Conservation (phyloP, 768 basidiomycete species). For the Suillus paluster region DNA sequence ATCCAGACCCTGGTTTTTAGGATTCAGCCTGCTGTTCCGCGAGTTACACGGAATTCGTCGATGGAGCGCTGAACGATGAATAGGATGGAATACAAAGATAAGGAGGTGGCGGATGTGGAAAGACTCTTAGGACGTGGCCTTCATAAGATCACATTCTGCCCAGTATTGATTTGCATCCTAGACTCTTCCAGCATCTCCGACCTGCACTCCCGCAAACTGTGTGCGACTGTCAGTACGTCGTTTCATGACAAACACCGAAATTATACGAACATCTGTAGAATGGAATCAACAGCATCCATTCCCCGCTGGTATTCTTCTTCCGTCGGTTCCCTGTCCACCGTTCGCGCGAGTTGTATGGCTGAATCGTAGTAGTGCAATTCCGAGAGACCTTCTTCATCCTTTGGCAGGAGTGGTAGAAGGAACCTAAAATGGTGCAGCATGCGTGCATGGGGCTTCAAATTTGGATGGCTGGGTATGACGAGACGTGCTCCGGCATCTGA, state of each 20-base stretch:
- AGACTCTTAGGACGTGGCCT: neutral
- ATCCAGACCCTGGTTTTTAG: neutral
- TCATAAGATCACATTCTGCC: neutral
- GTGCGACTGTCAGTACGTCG: neutral
- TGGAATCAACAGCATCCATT: slow-evolving; percentile 61
- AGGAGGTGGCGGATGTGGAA: neutral
- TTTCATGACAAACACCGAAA: neutral
- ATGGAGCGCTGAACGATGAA: neutral
- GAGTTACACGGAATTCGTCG: too few relatives aligned
- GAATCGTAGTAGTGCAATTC: slow-evolving; percentile 79
- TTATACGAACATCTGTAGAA: slow-evolving; percentile 58
- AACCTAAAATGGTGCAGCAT: slow-evolving; percentile 85
- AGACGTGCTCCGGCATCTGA: slow-evolving; percentile 70
- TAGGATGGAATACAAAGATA: neutral
- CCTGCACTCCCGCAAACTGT: slow-evolving; percentile 65
- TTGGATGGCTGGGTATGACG: slow-evolving; percentile 74
- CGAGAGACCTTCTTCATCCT: slow-evolving; percentile 67
- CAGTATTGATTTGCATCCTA: slow-evolving; percentile 43
- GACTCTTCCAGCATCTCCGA: slow-evolving; percentile 67
- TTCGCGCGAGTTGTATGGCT: slow-evolving; percentile 72
- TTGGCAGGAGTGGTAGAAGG: slow-evolving; percentile 62
- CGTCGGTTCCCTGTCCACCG: slow-evolving; percentile 59
- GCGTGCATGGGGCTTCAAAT: slow-evolving; percentile 70
- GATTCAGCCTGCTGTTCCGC: too few relatives aligned
- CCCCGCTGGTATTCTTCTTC: slow-evolving; percentile 72